phyloP scores from a whole-genome alignment of 306 rosid species.

The Prunus salicina region DNA sequence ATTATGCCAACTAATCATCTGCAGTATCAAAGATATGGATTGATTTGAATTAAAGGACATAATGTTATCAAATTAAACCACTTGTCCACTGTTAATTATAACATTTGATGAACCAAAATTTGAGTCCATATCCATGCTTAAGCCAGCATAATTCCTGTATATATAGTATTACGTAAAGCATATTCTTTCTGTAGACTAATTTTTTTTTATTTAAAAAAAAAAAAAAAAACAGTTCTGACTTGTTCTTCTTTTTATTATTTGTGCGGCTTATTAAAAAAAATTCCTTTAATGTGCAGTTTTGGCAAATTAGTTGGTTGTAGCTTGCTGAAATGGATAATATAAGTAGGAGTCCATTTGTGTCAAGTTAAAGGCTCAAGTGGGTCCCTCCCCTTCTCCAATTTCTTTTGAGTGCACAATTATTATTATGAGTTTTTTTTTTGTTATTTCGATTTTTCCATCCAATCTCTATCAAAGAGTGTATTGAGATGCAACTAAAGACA shows the following conservation, averaged over 20 bases:
- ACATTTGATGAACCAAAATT: slow-evolving; percentile 1
- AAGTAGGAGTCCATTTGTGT: slow-evolving; percentile 11
- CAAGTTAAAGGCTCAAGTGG: slow-evolving; percentile 34
- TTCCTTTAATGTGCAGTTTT: not conserved
- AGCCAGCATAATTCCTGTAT: not conserved
- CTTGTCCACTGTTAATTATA: slow-evolving; percentile 2
- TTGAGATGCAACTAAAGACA: not conserved
- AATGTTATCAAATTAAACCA: not conserved
- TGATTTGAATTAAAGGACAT: not conserved
- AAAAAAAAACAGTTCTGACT: not conserved
- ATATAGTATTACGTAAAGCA: not conserved
- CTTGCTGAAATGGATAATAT: slow-evolving; percentile 25
- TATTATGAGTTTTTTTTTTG: not conserved
- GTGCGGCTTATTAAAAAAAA: not conserved
- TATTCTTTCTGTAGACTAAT: not conserved
- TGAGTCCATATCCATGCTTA: not conserved
- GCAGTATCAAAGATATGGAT: not conserved
- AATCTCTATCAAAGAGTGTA: not conserved
- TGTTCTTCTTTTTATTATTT: too few relatives aligned
- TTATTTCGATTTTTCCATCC: too few relatives aligned
- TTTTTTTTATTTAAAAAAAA: too few relatives aligned
- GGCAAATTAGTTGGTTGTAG: slow-evolving; percentile 9
- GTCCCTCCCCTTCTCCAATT: slow-evolving; percentile 6
- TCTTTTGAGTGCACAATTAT: slow-evolving; percentile 37
- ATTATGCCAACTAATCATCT: slow-evolving; percentile 16